Base-by-base conservation (phyloP, 164 flowering plant genomes). In the Tetrastigma voinierianum region DNA sequence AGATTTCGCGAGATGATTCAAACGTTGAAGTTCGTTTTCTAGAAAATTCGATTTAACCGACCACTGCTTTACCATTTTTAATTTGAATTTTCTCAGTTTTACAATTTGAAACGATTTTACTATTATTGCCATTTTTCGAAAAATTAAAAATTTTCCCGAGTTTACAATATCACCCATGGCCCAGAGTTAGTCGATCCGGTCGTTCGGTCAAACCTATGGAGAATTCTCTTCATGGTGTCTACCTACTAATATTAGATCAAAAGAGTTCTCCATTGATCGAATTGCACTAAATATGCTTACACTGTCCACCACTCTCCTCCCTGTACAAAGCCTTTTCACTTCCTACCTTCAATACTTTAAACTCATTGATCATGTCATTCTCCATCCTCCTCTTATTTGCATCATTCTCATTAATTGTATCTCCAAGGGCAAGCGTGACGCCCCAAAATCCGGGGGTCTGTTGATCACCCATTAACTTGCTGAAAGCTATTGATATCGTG, bases 241-340 rank as follows among this genome's bases (percentile, higher is more conserved):
- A 9, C 93, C 89, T 0, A 81, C 87, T 6, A 88, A 15, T 1
- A 86, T 60, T n/a, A 88, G 61, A 45, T 83, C 84, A 47, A 65
- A 77, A 0, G 40, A 4, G 8, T 61, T 63, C 18, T 65, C 76
- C 64, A 77, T 43, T 0, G n/a, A 17, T 49, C 54, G 63, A 1
- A 82, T 63, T 0, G 46, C 46, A 1, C 61, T 23, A 0, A 73
- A 67, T 1, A 78, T 11, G 13, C 68, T 82, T 0, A 49, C 71
- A 4, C 81, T 83, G 59, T 85, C 87, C 12, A 6, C 70, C 32
- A 81, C 81, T 43, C 23, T 74, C 76, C 56, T 86, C 89, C 17
- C 61, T 48, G 46, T 80, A 78, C 6, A n/a, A 6, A 15, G 82
- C 68, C 11, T 72, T 21, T 11, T 61, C 62, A 25, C 79, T 79